These are phyloP conservation scores for Przewalskia tangutica DNA, from an alignment of 257 asterid species.

Conservation along the genomic window DNA sequence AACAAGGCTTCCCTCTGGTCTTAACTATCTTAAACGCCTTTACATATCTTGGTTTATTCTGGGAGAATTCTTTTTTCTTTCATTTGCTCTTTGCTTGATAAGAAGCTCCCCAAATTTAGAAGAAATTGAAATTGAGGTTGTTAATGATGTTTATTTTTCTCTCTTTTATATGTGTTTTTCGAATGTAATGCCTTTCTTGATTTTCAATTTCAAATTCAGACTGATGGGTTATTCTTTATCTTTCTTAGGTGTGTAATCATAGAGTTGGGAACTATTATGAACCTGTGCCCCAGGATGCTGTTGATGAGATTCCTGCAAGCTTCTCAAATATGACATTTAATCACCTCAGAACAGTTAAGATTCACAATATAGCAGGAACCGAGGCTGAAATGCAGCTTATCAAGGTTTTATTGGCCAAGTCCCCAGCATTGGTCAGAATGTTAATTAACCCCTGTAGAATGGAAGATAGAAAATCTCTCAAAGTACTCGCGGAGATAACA, in stretches of 20 bases:
- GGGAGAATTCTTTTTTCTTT: background rate
- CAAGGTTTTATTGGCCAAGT: background rate
- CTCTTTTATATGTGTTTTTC: background rate
- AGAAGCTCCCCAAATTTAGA: background rate
- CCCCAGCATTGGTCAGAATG: background rate
- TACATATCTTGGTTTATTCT: background rate
- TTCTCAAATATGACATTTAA: background rate
- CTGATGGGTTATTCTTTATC: background rate
- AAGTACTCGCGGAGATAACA: background rate
- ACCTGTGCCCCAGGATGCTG: background rate
- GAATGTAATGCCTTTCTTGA: no score
- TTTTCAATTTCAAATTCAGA: background rate
- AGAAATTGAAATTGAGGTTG: background rate
- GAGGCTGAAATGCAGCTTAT: background rate
- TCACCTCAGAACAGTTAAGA: background rate
- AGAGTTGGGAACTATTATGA: background rate
- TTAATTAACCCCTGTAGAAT: background rate
- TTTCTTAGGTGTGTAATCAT: background rate
- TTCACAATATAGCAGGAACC: accelerated
- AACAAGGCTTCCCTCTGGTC: background rate
- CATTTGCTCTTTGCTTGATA: background rate
- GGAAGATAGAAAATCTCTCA: background rate
- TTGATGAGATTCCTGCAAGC: background rate
- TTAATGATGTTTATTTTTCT: background rate
- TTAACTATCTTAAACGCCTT: background rate